Base-by-base conservation (phyloP, 805 yeast species). In the Tetrapisispora arboricola region DNA sequence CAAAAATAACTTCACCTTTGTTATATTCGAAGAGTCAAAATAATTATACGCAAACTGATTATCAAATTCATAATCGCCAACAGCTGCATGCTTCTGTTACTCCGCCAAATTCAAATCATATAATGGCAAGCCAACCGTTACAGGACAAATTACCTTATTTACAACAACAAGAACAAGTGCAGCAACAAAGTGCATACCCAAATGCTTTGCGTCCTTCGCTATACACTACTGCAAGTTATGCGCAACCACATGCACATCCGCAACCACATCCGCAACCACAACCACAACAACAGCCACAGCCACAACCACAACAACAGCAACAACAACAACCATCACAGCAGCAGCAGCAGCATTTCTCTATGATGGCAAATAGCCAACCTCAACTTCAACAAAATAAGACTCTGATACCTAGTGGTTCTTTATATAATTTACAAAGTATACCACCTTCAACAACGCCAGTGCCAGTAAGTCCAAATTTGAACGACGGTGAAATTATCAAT, bases 401-500 rank as follows among this genome's bases (percentile, higher is more conserved):
- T 11, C 3, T 24, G 11, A 11, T 34, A 9, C 21, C 17, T 4
- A 3, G 26, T 4, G n/a, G 10, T 10, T 16, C 37, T 7, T 4
- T 24, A 3, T 34, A 34, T 12, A 34, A 9, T 17, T 24, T 25
- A 3, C 30, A n/a, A 34, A 34, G 5, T 34, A 34, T 34, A 6
- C 30, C 33, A 19, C 15, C 20, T 8, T 17, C 34, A 9, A 15
- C 34, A 4, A 28, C 15, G 9, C 20, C 24, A 26, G 25, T 36
- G 19, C 6, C 33, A 3, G 2, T 22, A 6, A 8, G 21, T 20
- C 21, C 39, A 29, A 21, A 21, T 16, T 7, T 29, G 17, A 47
- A 42, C 25, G 46, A 39, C 5, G 52, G 51, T 27, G 58, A 52
- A 40, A 44, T 35, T 8, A 45, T 47, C 33, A 49, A 54, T 30